Percentiles rank a stretch among this genome's conserved stretches.
phyloP scores from a whole-genome alignment of 805 yeast genomes.

The Candida bentonensis region DNA sequence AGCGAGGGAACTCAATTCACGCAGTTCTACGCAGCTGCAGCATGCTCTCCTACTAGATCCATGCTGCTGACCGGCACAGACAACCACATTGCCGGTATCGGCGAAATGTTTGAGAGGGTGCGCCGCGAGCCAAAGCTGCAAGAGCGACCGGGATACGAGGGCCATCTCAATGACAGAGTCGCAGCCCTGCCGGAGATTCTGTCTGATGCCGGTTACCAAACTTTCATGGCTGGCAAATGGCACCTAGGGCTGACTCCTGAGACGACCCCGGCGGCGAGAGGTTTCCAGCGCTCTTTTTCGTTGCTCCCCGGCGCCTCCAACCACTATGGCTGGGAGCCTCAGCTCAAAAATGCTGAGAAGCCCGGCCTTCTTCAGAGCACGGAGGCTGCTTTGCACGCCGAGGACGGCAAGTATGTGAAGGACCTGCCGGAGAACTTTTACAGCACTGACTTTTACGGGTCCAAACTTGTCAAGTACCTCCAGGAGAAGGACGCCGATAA shows the following conservation, averaged over 20 bases:
- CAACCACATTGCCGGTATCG: slow-evolving; percentile 46
- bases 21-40: slow-evolving; percentile 49
- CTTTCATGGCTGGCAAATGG: slow-evolving; percentile 47
- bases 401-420: slow-evolving; percentile 24
- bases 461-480: slow-evolving; percentile 28
- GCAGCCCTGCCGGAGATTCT: slow-evolving; percentile 39
- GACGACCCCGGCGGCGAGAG: slow-evolving; percentile 35
- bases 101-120: slow-evolving; percentile 41
- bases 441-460: slow-evolving; percentile 31
- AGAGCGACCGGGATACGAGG: slow-evolving; percentile 42
- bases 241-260: slow-evolving; percentile 37
- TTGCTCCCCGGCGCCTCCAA: slow-evolving; percentile 45
- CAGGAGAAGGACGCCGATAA: slow-evolving; percentile 18
- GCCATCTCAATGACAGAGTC: slow-evolving; percentile 35
- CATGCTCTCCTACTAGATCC: slow-evolving; percentile 52
- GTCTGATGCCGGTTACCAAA: slow-evolving; percentile 34
- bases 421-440: slow-evolving; percentile 35
- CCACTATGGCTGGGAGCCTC: slow-evolving; percentile 34
- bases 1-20: slow-evolving; percentile 34
- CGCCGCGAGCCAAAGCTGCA: slow-evolving; percentile 23
- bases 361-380: slow-evolving; percentile 18
- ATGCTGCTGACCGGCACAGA: slow-evolving; percentile 49
- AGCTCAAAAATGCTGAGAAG: slow-evolving; percentile 14
- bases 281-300: slow-evolving; percentile 36
- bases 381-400: slow-evolving; percentile 25